Conservation (phyloP, 805 yeast species). For the Phaffomyces thermotolerans region DNA sequence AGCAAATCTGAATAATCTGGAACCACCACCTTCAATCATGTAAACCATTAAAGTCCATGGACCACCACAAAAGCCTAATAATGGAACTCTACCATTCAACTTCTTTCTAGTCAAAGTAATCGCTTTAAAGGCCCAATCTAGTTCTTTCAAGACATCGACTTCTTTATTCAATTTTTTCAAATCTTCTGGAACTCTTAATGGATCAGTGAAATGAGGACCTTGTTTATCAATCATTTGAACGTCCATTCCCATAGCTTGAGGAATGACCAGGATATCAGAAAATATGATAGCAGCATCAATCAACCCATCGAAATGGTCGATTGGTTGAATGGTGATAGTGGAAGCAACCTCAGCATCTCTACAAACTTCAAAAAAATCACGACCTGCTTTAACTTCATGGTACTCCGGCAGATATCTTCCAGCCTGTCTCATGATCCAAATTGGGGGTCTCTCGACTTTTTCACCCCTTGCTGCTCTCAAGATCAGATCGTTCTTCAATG, state of each 20-base stretch:
- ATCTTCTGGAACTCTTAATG: slow-evolving; percentile 70
- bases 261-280: slow-evolving; percentile 90
- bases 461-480: slow-evolving; percentile 87
- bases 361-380: slow-evolving; percentile 94
- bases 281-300: slow-evolving; percentile 96
- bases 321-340: slow-evolving; percentile 91
- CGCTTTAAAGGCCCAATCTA: slow-evolving; percentile 95
- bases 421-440: slow-evolving; percentile 99
- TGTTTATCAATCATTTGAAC: slow-evolving; percentile 91
- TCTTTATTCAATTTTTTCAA: slow-evolving; percentile 49
- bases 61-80: slow-evolving; percentile 93
- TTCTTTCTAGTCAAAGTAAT: slow-evolving; percentile 83
- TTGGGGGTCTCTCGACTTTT: slow-evolving; percentile 91
- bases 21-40: slow-evolving; percentile 97
- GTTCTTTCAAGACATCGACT: slow-evolving; percentile 66
- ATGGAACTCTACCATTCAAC: slow-evolving; percentile 84
- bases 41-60: slow-evolving; percentile 97
- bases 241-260: slow-evolving; percentile 96
- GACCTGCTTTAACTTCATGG: slow-evolving; percentile 74
- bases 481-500: slow-evolving; percentile 81
- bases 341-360: slow-evolving; percentile 91
- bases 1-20: slow-evolving; percentile 83
- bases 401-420: slow-evolving; percentile 89
- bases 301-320: slow-evolving; percentile 80
- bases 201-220: slow-evolving; percentile 90